Evolutionary conservation across 2,329 filamentous ascomycete genomes (phyloP).

Genomic region (Mycosphaerella sp.): DNA sequence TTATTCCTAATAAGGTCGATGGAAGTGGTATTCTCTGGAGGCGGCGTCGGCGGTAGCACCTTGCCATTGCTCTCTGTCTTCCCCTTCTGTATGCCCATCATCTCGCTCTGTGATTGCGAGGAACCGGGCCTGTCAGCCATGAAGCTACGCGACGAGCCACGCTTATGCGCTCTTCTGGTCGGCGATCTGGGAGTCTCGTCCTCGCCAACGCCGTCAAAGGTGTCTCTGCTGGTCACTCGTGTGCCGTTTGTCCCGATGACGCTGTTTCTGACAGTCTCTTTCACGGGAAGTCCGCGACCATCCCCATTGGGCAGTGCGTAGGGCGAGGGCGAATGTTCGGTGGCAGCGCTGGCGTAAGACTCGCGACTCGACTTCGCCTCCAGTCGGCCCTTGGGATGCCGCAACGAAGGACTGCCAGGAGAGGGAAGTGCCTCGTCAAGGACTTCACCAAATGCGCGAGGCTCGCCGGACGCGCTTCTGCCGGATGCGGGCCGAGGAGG

Average conservation of each 20-base stretch:
- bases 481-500: conserved; percentile 26
- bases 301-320: conserved; percentile 20
- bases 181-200: conserved; percentile 29
- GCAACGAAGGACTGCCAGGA: conserved; percentile 30
- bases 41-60: conserved; percentile 11
- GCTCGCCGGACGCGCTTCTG: conserved; percentile 27
- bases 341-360: conserved; percentile 25
- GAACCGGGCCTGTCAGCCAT: conserved; percentile 15
- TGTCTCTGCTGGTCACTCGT: conserved; percentile 12
- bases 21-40: conserved; percentile 25
- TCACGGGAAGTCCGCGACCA: conserved; percentile 17
- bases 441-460: conserved; percentile 32
- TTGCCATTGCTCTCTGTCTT: conserved; percentile 6
- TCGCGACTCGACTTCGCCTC: conserved; percentile 23
- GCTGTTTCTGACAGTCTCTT: conserved; percentile 5
- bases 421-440: conserved; percentile 31
- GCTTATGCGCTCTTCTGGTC: conserved; percentile 26
- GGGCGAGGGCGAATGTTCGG: conserved; percentile 18
- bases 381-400: conserved; percentile 28
- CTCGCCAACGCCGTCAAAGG: conserved; percentile 28
- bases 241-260: conserved; percentile 16
- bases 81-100: conserved; percentile 4
- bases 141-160: conserved; percentile 24
- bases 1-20: conserved; percentile 43
- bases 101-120: conserved; percentile 6